Percentiles rank a stretch among this genome's conserved stretches.
Evolutionary conservation across 2,329 filamentous ascomycete species (phyloP).

Genomic region (Sphaerulina vaccinii): DNA sequence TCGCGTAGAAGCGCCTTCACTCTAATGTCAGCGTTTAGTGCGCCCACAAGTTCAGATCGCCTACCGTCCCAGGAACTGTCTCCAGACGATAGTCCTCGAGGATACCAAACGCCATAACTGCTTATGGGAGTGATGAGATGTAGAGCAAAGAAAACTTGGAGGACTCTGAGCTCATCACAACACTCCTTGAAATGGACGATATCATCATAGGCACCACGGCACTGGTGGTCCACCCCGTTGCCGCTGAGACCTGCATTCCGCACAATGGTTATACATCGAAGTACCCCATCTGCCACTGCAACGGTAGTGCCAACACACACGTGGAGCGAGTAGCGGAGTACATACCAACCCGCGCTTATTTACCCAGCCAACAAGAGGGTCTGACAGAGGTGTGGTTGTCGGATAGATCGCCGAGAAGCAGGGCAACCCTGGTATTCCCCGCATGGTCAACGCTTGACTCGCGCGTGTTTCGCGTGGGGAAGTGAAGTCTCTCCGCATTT

Average conservation of each 20-base stretch:
- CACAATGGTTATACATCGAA: not conserved
- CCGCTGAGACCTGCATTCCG: not conserved
- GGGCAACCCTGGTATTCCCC: not conserved
- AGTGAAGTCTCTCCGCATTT: not conserved
- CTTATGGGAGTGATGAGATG: too few species aligned
- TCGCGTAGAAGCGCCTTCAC: slow-evolving; percentile 47
- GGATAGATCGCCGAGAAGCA: not conserved
- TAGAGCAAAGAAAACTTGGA: not conserved
- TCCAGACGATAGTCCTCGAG: slow-evolving; percentile 48
- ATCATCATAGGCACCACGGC: not conserved
- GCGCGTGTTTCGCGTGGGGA: not conserved
- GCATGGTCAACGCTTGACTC: not conserved
- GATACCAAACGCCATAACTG: slow-evolving; percentile 49
- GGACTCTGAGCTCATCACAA: not conserved
- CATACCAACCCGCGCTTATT: not conserved
- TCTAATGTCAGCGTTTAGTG: slow-evolving; percentile 19
- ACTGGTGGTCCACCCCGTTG: not conserved
- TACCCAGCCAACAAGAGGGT: not conserved
- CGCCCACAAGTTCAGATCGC: slow-evolving; percentile 16
- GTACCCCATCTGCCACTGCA: not conserved
- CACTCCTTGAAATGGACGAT: not conserved
- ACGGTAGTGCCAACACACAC: not conserved
- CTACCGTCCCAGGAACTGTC: slow-evolving; percentile 51
- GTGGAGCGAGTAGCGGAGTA: not conserved
- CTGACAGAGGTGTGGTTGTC: not conserved